These are phyloP conservation scores for Zopfia rhizophila DNA, from an alignment of 2,329 filamentous ascomycete genomes.

Conservation along the genomic window DNA sequence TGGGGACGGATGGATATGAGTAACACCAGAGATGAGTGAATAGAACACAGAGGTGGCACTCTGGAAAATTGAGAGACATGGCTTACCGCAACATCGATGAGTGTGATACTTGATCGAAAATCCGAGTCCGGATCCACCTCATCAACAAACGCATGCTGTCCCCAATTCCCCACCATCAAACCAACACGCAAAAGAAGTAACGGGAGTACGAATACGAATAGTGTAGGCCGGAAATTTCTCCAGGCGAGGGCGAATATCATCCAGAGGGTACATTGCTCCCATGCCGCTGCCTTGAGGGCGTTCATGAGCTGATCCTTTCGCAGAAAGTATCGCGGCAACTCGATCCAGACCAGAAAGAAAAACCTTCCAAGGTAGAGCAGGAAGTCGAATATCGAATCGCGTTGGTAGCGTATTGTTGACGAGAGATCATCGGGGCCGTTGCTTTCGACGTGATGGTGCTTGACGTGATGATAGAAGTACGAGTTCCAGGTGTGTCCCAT, in stretches of 20 bases:
- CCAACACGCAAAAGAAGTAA: conserved; percentile 73
- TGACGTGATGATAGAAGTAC: conserved; percentile 87
- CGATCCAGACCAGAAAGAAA: conserved; percentile 77
- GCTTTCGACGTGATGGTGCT: conserved; percentile 84
- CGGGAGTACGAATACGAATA: conserved; percentile 74
- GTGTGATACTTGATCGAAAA: conserved; percentile 79
- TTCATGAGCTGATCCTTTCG: conserved; percentile 67
- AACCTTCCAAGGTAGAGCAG: conserved; percentile 79
- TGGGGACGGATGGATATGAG: conserved; percentile 9
- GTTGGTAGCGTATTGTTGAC: conserved; percentile 79
- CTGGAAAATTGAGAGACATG: neutral
- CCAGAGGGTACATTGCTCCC: conserved; percentile 69
- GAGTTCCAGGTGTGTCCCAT: conserved; percentile 89
- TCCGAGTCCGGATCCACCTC: conserved; percentile 79
- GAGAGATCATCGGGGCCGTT: conserved; percentile 82
- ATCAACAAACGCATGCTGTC: conserved; percentile 84
- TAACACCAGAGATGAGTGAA: neutral
- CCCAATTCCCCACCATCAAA: conserved; percentile 86
- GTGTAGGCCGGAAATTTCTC: conserved; percentile 64
- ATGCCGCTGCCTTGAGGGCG: conserved; percentile 67
- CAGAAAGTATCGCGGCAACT: conserved; percentile 78
- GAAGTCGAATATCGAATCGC: conserved; percentile 74
- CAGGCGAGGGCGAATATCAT: conserved; percentile 55
- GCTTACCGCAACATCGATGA: conserved; percentile 80
- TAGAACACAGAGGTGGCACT: conserved; percentile 2